Evolutionary conservation across 2,329 filamentous ascomycete species (phyloP), one percentile per base, ranked within the genome.

Genomic region (Botryotinia calthae): DNA sequence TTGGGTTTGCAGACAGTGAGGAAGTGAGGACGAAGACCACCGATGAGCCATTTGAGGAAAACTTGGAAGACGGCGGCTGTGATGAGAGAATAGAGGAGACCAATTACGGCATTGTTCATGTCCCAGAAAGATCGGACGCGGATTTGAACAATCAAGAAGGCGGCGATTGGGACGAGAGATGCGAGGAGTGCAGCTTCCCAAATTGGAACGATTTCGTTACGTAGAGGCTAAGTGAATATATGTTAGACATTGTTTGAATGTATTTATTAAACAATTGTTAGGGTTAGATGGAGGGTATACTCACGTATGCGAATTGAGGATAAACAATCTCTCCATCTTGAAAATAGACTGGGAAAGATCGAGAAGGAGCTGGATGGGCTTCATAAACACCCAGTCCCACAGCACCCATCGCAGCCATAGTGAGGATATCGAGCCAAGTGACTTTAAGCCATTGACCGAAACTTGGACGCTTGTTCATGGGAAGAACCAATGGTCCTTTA

Each of bases 21-120:
- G 83, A 93, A 93, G 80, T 93, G 89, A 1, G 91, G 91, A n/a
- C 90, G 86, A 31, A 91, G 83, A 22, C 91, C 91, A 22, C 91
- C 91, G 75, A 94, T 92, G 59, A 93, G 86, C 86, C 87, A 91
- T 82, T 94, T 94, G 80, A 93, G 78, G 79, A 93, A 90, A 76
- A 93, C 91, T 79, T 94, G 91, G 83, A 94, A 72, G 67, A 93
- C 88, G n/a, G 90, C 89, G 5, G 90, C 90, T 9, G 86, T 84
- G 82, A 93, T 91, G 75, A 93, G 85, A 0, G 88, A 85, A 84
- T 93, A 93, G 0, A 93, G 82, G 0, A 93, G 86, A 22, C 91
- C 91, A 65, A 93, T 85, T 66, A 90, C 83, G 62, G 87, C 91
- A 79, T 93, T 93, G 84, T 93, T 93, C 78, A 89, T 83, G 72